Conservation (phyloP, 768 basidiomycete genomes). For the Myochromella boudieri region DNA sequence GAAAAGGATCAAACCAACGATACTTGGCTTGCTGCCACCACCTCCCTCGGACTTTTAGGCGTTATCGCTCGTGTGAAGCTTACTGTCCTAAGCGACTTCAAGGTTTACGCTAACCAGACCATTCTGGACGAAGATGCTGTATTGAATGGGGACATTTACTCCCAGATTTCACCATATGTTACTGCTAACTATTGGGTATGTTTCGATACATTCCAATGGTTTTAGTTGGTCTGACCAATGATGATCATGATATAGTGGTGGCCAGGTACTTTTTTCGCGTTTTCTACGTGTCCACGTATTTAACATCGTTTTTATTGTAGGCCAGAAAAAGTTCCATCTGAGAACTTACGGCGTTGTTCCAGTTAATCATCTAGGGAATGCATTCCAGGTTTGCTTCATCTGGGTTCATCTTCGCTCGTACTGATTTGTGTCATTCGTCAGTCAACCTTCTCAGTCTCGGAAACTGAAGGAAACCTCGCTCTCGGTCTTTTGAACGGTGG, state of each 20-base stretch:
- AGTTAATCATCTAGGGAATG: conserved; percentile 25
- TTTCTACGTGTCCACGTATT: not conserved
- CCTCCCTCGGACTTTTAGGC: conserved; percentile 36
- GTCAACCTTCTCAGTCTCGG: conserved; percentile 35
- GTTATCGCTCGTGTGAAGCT: conserved; percentile 33
- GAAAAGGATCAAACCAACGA: conserved; percentile 28
- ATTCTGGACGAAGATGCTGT: conserved; percentile 31
- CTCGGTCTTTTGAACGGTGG: conserved; percentile 29
- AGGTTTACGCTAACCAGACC: conserved; percentile 35
- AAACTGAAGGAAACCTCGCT: conserved; percentile 27
- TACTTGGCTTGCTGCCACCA: conserved; percentile 37
- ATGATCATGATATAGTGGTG: conserved; percentile 27
- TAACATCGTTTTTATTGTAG: conserved; percentile 9
- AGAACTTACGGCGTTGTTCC: conserved; percentile 35
- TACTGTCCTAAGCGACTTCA: conserved; percentile 31
- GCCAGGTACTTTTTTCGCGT: conserved; percentile 23
- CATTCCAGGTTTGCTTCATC: conserved; percentile 29
- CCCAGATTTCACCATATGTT: conserved; percentile 33
- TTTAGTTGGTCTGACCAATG: not conserved
- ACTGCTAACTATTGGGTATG: conserved; percentile 38
- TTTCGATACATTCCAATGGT: not conserved
- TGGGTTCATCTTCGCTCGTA: not conserved
- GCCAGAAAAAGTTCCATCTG: conserved; percentile 35
- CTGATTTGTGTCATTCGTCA: conserved; percentile 3
- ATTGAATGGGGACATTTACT: conserved; percentile 31